These are phyloP conservation scores for Colletotrichum melonis DNA, from an alignment of 2,329 filamentous ascomycete genomes.

Conservation along the genomic window DNA sequence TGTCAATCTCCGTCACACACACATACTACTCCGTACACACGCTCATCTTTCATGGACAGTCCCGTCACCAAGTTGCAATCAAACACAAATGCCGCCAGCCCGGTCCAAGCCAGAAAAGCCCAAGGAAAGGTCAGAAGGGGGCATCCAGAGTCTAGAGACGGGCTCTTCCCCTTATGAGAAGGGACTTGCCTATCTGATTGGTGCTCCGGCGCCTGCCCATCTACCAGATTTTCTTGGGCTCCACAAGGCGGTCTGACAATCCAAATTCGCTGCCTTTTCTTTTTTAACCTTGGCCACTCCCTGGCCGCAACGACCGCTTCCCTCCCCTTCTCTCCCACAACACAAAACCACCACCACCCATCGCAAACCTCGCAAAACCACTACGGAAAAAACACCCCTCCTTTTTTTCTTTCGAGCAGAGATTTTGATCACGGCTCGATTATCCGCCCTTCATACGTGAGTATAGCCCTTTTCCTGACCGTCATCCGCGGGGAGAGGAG, in stretches of 20 bases:
- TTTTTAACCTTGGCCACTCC: conserved; percentile 31
- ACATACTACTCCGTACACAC: too few relatives aligned
- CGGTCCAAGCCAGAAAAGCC: background rate
- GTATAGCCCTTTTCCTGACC: background rate
- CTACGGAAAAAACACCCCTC: background rate
- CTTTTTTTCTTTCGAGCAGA: conserved; percentile 23
- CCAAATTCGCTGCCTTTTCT: conserved; percentile 24
- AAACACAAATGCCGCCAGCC: background rate
- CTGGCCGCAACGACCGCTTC: conserved; percentile 25
- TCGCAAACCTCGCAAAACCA: conserved; percentile 30
- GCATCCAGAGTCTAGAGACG: conserved; percentile 2
- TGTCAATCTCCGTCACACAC: background rate
- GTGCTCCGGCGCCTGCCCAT: conserved; percentile 16
- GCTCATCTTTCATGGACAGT: background rate
- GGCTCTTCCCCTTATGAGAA: conserved; percentile 16
- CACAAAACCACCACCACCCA: conserved; percentile 27
- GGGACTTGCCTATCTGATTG: conserved; percentile 32
- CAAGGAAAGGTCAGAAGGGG: background rate
- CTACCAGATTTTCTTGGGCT: conserved; percentile 30
- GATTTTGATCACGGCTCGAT: conserved; percentile 17
- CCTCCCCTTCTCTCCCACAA: conserved; percentile 34
- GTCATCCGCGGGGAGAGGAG: background rate
- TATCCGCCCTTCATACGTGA: conserved; percentile 13
- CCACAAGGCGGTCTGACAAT: conserved; percentile 34
- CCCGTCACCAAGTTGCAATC: background rate